Evolutionary conservation across 441 rosid species (phyloP), one percentile per base, ranked within the genome.

Genomic region (Hura crepitans): DNA sequence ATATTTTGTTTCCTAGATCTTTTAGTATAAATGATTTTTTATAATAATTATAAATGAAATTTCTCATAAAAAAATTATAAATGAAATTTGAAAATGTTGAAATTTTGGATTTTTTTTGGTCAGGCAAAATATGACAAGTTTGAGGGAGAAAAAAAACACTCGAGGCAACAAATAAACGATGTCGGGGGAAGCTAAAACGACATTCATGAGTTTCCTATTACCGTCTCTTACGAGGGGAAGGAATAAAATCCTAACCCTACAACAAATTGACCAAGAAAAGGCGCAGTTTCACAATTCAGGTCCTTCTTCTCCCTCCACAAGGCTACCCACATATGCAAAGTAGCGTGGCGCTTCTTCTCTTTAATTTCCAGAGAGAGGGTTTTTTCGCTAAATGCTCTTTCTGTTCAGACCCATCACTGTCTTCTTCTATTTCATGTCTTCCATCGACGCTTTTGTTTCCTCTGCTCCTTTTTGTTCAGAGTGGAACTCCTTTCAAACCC

Each of bases 371-470:
- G 64, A 71, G 87, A 81, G 84, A 81, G 85, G 75, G 80, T 81
- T 74, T 70, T 59, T 43, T 70, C 73, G 68, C 80, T 83, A 81
- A 84, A 80, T 85, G 87, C 84, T 85, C 92, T 80, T 81, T 81
- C 79, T 75, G 71, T 51, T 71, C 64, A 51, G 27, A 35, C 69
- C 70, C 31, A 75, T 79, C 72, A 35, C 76, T 33, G 62, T 69
- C 49, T 35, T 51, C 66, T 54, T 73, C 59, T 71, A 27, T 87
- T 91, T 86, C 93, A 93, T 91, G 98, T 86, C 95, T 93, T 81
- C 90, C 73, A 60, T 85, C 83, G 70, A 49, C 80, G 62, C 79
- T 69, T 71, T 70, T 79, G 71, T 77, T 69, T 71, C 73, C 75
- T 75, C 68, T 73, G 70, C 80, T 78, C 69, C 81, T 82, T 72